Percentiles rank a stretch among this genome's conserved stretches.
phyloP scores from a whole-genome alignment of 805 yeast genomes.

The Cyberlindnera veronae region DNA sequence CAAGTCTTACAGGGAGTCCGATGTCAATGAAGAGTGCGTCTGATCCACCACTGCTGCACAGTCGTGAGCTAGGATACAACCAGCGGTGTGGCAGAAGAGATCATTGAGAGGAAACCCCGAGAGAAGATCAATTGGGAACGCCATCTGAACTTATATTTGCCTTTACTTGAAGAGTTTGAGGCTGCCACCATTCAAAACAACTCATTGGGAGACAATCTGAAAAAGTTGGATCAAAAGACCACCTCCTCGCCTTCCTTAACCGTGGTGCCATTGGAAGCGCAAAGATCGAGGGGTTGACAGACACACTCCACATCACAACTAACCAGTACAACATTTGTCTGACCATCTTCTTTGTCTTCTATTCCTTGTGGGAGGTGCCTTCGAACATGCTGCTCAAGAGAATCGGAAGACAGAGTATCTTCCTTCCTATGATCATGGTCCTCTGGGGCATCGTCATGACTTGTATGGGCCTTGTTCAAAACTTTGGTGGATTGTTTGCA shows the following conservation, averaged over 20 bases:
- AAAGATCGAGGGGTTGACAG: conserved; percentile 4
- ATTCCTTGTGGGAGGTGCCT: conserved; percentile 19
- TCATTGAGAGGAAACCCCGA: no score
- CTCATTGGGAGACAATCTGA: no score
- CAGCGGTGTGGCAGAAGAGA: no score
- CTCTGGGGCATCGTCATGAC: conserved; percentile 19
- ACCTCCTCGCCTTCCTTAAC: conserved; percentile 19
- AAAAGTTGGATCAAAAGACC: no score
- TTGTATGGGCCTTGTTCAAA: conserved; percentile 18
- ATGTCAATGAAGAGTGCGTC: no score
- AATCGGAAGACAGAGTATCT: conserved; percentile 14
- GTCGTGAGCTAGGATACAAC: no score
- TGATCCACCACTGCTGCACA: no score
- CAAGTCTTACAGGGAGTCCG: no score
- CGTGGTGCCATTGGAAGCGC: conserved; percentile 17
- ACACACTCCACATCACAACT: conserved; percentile 7
- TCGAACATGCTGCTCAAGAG: conserved; percentile 18
- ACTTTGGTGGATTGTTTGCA: conserved; percentile 14
- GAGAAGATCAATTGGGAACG: no score
- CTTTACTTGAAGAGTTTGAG: no score
- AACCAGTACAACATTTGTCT: conserved; percentile 11
- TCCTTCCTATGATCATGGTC: conserved; percentile 13
- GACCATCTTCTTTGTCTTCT: conserved; percentile 20
- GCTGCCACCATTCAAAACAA: no score
- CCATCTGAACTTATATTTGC: no score